Evolutionary conservation across 2,329 filamentous ascomycete species (phyloP), one percentile per base, ranked within the genome.

Genomic region (Thelonectria blattea): DNA sequence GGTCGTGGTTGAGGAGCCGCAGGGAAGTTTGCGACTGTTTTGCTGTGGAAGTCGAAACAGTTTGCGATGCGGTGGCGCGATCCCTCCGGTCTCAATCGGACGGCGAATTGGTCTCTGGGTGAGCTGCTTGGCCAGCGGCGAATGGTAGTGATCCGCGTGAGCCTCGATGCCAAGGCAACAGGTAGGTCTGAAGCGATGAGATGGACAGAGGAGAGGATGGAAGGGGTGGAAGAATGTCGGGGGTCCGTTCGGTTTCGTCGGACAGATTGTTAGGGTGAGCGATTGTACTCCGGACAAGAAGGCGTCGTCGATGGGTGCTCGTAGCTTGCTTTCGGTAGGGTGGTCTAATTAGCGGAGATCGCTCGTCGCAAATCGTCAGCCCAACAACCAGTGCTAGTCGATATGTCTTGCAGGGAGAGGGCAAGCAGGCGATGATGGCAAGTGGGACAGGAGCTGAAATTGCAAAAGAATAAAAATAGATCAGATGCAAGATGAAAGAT

Each of bases 41-140:
- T 53, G 59, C 68, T 67, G 58, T 60, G 60, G 64, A 64, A 64
- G 50, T 63, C 54, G 61, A 61, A 60, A 58, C 65, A 63, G 50
- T 30, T 66, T 68, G 59, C 61, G 63, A 60, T 65, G 56, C 58
- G 60, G 60, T 55, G 58, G 64, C 67, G 60, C 65, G 67, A 66
- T 58, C 45, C 59, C 24, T 53, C 51, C 45, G 52, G 56, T 61
- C 52, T 60, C 57, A 68, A 65, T 56, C 52, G 54, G 51, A 56
- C 11, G 43, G 27, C 49, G 52, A 57, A 65, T 65, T 59, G 51
- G 52, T 47, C 49, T 53, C 60, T 58, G 47, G 50, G 53, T 24
- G 58, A 54, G 48, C 57, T 66, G 60, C 51, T 56, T 52, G 52
- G 61, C 55, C 34, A 56, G 64, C 52, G 55, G 46, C 50, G 64